These are phyloP conservation scores for Citrus inodora DNA, from an alignment of 345 rosid species.

Conservation along the genomic window DNA sequence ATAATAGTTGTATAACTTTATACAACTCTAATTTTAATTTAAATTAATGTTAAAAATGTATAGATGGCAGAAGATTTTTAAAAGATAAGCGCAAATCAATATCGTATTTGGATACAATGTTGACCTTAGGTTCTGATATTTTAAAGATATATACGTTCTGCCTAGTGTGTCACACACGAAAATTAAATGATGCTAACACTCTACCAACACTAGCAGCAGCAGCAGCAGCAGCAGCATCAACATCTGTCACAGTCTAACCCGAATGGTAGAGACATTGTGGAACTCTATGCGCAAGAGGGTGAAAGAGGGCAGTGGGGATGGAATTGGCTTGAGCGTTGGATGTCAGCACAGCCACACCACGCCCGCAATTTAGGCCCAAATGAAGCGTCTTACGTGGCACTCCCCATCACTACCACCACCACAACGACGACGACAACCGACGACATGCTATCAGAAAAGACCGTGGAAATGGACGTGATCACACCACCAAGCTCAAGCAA, in stretches of 20 bases:
- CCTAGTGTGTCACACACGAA: too few relatives aligned
- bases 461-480: constrained; percentile 66
- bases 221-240: constrained; percentile 36
- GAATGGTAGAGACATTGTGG: constrained; percentile 28
- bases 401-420: constrained; percentile 33
- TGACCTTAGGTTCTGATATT: background rate
- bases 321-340: constrained; percentile 97
- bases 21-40: too few relatives aligned
- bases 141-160: background rate
- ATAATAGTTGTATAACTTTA: too few relatives aligned
- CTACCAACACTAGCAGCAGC: background rate
- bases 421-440: constrained; percentile 36
- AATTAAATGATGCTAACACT: background rate
- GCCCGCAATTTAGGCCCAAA: constrained; percentile 35
- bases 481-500: constrained; percentile 32
- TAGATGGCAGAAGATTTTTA: too few relatives aligned
- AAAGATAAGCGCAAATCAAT: too few relatives aligned
- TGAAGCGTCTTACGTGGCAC: constrained; percentile 52
- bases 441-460: constrained; percentile 67
- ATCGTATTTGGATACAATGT: too few relatives aligned
- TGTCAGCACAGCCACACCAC: constrained; percentile 73
- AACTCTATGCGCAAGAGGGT: constrained; percentile 30
- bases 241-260: constrained; percentile 22
- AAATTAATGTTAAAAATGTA: too few relatives aligned
- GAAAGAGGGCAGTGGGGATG: constrained; percentile 75